Evolutionary conservation across 768 basidiomycete genomes (phyloP).

Genomic region (Baorangia bicolor): DNA sequence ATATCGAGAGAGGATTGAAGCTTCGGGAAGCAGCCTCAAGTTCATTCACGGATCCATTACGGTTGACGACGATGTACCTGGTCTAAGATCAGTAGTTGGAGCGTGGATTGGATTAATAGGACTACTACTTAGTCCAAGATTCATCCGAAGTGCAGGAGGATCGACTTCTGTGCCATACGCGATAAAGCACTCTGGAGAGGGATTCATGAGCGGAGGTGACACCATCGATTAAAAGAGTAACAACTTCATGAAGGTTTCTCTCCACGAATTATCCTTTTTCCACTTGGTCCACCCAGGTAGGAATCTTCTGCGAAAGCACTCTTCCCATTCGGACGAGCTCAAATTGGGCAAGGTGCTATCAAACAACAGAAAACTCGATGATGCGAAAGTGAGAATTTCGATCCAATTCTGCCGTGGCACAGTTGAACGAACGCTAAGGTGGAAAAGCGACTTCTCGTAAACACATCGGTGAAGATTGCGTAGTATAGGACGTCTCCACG

Average conservation of each 20-base stretch:
- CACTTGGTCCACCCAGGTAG: conserved; percentile 74
- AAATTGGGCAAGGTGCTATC: conserved; percentile 70
- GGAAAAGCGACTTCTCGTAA: conserved; percentile 53
- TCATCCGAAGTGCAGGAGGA: conserved; percentile 77
- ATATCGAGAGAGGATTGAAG: conserved; percentile 65
- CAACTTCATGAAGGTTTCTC: conserved; percentile 63
- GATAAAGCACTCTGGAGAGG: conserved; percentile 50
- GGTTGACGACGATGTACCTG: conserved; percentile 74
- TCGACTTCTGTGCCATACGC: conserved; percentile 66
- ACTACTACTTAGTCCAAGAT: conserved; percentile 73
- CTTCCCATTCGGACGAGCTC: conserved; percentile 67
- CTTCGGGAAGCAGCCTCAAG: conserved; percentile 64
- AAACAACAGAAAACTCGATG: conserved; percentile 61
- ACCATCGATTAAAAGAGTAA: conserved; percentile 22
- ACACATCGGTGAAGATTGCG: conserved; percentile 46
- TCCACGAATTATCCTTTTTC: conserved; percentile 66
- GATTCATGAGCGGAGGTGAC: conserved; percentile 8
- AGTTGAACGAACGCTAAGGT: conserved; percentile 59
- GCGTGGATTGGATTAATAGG: background rate
- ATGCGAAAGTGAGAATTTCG: conserved; percentile 65
- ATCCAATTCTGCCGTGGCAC: conserved; percentile 82
- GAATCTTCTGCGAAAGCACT: conserved; percentile 69
- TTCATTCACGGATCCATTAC: conserved; percentile 73
- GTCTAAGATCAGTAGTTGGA: background rate
- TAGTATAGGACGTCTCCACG: conserved; percentile 72